Percentiles rank a stretch among this genome's conserved stretches.
Conservation (phyloP, 768 basidiomycete species). For the Asterophora lycoperdoides region DNA sequence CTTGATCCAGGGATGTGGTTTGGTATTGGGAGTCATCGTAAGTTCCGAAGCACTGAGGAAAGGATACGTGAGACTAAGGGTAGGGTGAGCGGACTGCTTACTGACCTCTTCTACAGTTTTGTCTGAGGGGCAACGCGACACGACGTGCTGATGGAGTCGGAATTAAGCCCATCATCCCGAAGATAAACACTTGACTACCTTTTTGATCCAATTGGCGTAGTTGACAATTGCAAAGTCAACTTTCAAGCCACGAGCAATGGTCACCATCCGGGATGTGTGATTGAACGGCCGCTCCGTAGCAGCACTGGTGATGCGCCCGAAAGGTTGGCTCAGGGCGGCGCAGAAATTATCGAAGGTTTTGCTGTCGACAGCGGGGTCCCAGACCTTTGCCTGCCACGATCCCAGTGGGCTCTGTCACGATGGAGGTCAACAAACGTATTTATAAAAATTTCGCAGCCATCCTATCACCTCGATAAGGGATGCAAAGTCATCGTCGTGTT, state of each 20-base stretch:
- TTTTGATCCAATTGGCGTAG: constrained; percentile 74
- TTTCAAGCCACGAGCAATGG: constrained; percentile 40
- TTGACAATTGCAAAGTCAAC: constrained; percentile 62
- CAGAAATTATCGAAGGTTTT: constrained; percentile 69
- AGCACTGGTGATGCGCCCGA: constrained; percentile 25
- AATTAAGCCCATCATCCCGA: background rate
- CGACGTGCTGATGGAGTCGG: constrained; percentile 38
- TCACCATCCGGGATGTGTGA: constrained; percentile 44
- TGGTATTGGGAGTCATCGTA: constrained; percentile 64
- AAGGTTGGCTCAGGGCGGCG: constrained; percentile 44
- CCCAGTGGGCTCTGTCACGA: constrained; percentile 51
- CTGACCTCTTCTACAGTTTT: constrained; percentile 31
- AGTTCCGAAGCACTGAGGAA: constrained; percentile 78
- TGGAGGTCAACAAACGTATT: background rate
- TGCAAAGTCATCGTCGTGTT: constrained; percentile 76
- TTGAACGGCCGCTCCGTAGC: constrained; percentile 42
- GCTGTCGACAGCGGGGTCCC: constrained; percentile 73
- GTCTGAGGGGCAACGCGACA: constrained; percentile 53
- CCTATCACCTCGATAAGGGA: constrained; percentile 54
- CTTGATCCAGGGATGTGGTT: constrained; percentile 56
- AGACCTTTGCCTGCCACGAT: constrained; percentile 80
- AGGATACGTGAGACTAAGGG: background rate
- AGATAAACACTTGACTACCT: constrained; percentile 35
- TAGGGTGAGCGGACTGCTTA: background rate
- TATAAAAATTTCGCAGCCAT: background rate